Base-by-base conservation (phyloP, 495 filamentous ascomycete species). In the Penicillium taxi region DNA sequence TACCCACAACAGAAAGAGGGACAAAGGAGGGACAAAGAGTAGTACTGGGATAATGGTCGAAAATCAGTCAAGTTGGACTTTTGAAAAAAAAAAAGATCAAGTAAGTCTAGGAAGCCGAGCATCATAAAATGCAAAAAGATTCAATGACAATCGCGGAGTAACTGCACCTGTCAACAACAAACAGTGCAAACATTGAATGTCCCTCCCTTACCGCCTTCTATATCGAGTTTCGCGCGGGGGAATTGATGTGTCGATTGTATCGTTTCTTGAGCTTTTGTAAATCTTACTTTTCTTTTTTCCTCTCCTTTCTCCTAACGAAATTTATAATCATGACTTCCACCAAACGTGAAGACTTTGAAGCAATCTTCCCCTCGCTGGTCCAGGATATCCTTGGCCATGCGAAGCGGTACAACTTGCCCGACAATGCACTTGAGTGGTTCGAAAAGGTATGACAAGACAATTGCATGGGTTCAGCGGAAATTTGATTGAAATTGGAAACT, bases 351-450 rank as follows among this genome's bases (percentile, higher is more conserved):
- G 79, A 91, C 37, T 98, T 98, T 56, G 91, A 98, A 70, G 64
- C 74, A 11, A 70, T 94, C 55, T 95, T 93, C 72, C 85, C 82
- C 30, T 73, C 77, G 44, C 70, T 90, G 39, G 74, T 86, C 55
- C 71, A 84, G 52, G 86, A 84, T 44, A 67, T 98, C 32, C 69
- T 84, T 29, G 75, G 69, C 48, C 75, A 89, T 60, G 80, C 78
- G 41, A 76, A 77, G 64, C 64, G 74, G 41, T 94, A 93, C 64
- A 83, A 85, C 28, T 68, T 95, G 16, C 88, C 93, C 32, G 64
- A 78, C 32, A 75, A 89, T 55, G 82, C 84, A 23, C 59, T 87
- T n/a, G 71, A 86, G 32, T 96, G 90, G 91, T 86, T 84, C 50
- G 73, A 83, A 59, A 74, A 84, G 65, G 91, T 94, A 58, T 43